Evolutionary conservation across 108 stramenopile species (phyloP).

Genomic region (Seminavis robusta): DNA sequence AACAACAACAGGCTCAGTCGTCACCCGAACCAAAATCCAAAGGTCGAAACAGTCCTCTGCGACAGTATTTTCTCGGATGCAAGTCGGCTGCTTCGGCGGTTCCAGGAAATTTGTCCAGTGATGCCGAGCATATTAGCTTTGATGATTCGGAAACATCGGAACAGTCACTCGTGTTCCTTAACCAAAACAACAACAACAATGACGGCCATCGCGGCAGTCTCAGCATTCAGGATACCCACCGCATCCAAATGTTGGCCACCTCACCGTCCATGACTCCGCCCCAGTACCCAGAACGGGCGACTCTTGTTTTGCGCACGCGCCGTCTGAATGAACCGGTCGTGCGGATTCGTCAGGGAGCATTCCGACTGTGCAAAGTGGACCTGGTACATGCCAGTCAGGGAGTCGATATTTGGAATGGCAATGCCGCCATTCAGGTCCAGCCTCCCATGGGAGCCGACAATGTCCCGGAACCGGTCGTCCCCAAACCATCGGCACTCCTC

Average conservation of each 20-base stretch:
- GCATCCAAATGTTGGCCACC: too few relatives aligned
- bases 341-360: constrained; percentile 56
- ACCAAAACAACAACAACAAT: neutral
- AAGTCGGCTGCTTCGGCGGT: neutral
- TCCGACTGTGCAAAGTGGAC: constrained; percentile 39
- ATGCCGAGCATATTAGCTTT: neutral
- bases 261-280: neutral
- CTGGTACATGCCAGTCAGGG: constrained; percentile 37
- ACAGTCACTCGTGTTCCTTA: neutral
- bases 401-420: constrained; percentile 85
- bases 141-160: neutral
- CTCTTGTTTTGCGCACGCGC: constrained; percentile 44
- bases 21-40: neutral
- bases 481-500: constrained; percentile 44
- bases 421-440: constrained; percentile 79
- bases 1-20: neutral
- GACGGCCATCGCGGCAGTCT: too few relatives aligned
- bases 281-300: constrained; percentile 28
- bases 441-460: constrained; percentile 37
- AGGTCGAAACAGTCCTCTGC: neutral
- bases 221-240: too few relatives aligned
- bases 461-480: constrained; percentile 20
- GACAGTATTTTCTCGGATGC: neutral
- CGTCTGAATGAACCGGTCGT: constrained; percentile 60
- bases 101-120: neutral